Conservation (phyloP, 1,284 basidiomycete genomes). For the Termitomyces sp. region DNA sequence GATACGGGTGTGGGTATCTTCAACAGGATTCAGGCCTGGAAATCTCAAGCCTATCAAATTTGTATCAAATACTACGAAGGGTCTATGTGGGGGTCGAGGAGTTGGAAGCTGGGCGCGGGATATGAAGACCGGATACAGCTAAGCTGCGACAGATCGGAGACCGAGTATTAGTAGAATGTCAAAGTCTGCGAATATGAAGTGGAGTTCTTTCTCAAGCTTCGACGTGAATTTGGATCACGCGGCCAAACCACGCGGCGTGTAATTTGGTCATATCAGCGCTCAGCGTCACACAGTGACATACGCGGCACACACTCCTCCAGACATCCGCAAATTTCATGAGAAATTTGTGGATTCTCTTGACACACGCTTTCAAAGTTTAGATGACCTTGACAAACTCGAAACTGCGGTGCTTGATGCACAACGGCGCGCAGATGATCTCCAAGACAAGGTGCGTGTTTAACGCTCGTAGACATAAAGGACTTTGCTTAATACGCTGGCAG, state of each 20-base stretch:
- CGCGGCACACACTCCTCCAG: no score
- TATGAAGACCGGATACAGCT: background rate
- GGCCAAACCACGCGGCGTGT: no score
- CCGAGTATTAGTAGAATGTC: no score
- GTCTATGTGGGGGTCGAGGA: background rate
- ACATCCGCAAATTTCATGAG: conserved; percentile 34
- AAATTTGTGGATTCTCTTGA: conserved; percentile 45
- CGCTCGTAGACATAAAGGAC: conserved; percentile 1
- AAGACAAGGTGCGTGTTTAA: conserved; percentile 37
- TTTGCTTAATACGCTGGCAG: conserved; percentile 35
- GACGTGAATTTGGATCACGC: no score
- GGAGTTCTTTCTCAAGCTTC: no score
- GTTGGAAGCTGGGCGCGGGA: no score
- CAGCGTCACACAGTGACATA: no score
- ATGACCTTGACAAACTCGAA: conserved; percentile 45
- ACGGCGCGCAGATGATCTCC: conserved; percentile 33
- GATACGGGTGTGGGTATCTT: background rate
- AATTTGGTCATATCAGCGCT: no score
- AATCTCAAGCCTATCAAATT: background rate
- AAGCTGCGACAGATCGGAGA: background rate
- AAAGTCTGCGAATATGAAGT: background rate
- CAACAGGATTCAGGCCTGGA: background rate
- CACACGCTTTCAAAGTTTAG: conserved; percentile 38
- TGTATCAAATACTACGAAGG: background rate
- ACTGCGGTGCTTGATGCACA: conserved; percentile 33